These are phyloP conservation scores for Diaporthe velutina DNA, from an alignment of 2,329 filamentous ascomycete genomes.

Conservation along the genomic window DNA sequence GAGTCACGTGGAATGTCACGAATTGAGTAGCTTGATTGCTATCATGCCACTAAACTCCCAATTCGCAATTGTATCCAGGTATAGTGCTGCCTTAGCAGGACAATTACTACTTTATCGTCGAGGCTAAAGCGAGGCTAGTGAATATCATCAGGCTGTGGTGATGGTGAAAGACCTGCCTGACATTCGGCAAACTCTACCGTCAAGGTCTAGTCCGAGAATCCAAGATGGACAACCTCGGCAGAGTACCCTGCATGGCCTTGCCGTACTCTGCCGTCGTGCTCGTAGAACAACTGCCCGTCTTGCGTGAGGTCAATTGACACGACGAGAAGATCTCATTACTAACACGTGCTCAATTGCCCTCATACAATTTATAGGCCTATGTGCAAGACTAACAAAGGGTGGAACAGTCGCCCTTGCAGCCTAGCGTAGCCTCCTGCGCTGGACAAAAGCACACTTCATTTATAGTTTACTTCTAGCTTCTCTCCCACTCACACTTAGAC, in stretches of 20 bases:
- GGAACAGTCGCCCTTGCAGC: not conserved
- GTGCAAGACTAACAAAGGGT: not conserved
- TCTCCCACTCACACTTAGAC: too few relatives aligned
- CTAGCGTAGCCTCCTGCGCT: too few relatives aligned
- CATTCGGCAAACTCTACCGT: not conserved
- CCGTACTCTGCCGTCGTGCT: not conserved
- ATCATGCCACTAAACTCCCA: not conserved
- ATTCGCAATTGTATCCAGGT: not conserved
- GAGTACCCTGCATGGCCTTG: not conserved
- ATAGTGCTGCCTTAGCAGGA: not conserved
- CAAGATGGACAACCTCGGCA: not conserved
- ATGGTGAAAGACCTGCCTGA: not conserved
- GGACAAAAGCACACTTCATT: too few relatives aligned
- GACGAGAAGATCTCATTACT: not conserved
- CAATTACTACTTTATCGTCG: not conserved
- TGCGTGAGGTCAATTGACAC: not conserved
- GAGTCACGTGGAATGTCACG: not conserved
- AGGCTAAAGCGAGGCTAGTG: not conserved
- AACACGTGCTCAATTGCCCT: not conserved
- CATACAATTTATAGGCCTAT: not conserved
- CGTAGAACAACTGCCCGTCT: not conserved
- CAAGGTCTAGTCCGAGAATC: not conserved
- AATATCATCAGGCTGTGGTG: not conserved
- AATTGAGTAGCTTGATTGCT: not conserved
- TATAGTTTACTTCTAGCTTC: too few relatives aligned